Evolutionary conservation across 495 filamentous ascomycete genomes (phyloP).

Genomic region (Penicillium nucicola): DNA sequence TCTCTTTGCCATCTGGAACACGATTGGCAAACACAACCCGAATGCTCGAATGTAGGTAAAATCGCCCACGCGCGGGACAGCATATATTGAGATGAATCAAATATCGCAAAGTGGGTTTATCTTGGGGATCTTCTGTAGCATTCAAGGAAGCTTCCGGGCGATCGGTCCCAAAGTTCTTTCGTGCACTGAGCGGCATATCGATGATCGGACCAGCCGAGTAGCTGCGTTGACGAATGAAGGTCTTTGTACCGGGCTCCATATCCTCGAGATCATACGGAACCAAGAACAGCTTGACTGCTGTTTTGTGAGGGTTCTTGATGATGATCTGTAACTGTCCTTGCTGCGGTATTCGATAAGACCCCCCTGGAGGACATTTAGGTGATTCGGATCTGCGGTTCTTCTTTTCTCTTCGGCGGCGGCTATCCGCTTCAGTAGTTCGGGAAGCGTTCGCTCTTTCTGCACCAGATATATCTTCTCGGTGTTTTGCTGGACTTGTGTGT

Average conservation of each 20-base stretch:
- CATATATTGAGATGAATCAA: constrained; percentile 94
- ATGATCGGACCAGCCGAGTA: constrained; percentile 88
- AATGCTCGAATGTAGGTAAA: constrained; percentile 86
- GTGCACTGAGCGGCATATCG: constrained; percentile 57
- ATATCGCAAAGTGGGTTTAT: constrained; percentile 83
- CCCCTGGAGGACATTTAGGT: constrained; percentile 71
- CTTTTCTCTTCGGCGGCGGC: constrained; percentile 42
- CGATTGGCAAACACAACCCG: constrained; percentile 97
- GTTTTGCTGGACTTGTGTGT: constrained; percentile 44
- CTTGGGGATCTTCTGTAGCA: constrained; percentile 47
- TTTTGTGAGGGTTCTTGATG: constrained; percentile 96
- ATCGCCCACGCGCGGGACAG: constrained; percentile 77
- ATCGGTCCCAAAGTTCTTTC: constrained; percentile 49
- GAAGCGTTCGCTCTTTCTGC: constrained; percentile 8
- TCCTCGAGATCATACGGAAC: constrained; percentile 94
- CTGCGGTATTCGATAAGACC: constrained; percentile 91
- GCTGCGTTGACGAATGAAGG: constrained; percentile 91
- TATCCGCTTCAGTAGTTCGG: constrained; percentile 18
- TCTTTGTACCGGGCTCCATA: constrained; percentile 94
- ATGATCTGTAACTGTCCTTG: constrained; percentile 95
- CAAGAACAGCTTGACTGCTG: constrained; percentile 90
- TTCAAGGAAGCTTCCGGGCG: constrained; percentile 38
- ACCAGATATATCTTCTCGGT: constrained; percentile 8
- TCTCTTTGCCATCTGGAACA: constrained; percentile 95
- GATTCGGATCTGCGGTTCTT: constrained; percentile 63